Evolutionary conservation across 169 alveolate species (phyloP), one percentile per base, ranked within the genome.

Genomic region (Cryptosporidium viatorum): DNA sequence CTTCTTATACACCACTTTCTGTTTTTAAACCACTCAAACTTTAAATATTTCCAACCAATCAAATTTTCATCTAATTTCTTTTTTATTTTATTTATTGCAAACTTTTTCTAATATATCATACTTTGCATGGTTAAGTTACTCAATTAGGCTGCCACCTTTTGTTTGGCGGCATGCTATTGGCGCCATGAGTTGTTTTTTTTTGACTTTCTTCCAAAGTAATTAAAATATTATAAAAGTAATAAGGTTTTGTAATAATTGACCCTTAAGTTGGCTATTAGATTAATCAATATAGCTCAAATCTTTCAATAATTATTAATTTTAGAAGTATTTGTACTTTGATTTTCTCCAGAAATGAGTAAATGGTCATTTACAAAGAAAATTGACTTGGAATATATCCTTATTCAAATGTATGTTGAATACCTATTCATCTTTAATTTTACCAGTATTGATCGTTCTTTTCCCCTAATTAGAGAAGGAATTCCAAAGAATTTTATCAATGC

Each of bases 401-500:
- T 80, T 41, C 62, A 62, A 18, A 65, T 80, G 89, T 80, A 80
- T 9, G 89, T 65, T 80, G 5, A 31, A 6, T 23, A 39, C 35
- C 29, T 37, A 26, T 31, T 9, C 12, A 52, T 12, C 1, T 35
- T 35, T 12, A 33, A 37, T 59, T 31, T 37, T 55, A 18, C 31
- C 26, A 52, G 1, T 0, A 0, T 55, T 3, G 33, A 35, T 35
- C 26, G 4, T 39, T 26, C n/a, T 41, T 9, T 41, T 41, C 12
- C 12, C 14, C 16, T 43, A 14, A 14, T 8, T 58, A 80, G 89
- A 80, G 89, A 80, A 2, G 89, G 89, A 60, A 65, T 80, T 37
- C 75, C 74, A 26, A 59, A 65, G 31, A 48, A 80, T 39, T 7
- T 80, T 26, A 35, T 80, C 6, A 48, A 23, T 37, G 52, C 69